Evolutionary conservation across 1,284 basidiomycete genomes (phyloP), one percentile per base, ranked within the genome.

Genomic region (Moesziomyces parantarcticus): DNA sequence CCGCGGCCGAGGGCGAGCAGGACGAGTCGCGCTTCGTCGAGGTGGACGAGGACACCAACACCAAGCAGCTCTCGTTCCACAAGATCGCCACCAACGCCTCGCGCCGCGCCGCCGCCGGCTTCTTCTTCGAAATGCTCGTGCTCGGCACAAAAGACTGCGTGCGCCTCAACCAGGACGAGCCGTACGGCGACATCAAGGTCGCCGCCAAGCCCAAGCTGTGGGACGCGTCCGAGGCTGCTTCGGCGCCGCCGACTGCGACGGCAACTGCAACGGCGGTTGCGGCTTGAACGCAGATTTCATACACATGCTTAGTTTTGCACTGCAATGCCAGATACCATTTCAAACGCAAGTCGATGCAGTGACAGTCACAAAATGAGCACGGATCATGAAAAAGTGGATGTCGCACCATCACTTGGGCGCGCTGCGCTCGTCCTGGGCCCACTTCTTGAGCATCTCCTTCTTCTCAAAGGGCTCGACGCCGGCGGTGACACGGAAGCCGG

Each of bases 41-140:
- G 14, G 4, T 63, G 22, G 58, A 57, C 42, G 57, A 50, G 1
- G 74, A 73, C 48, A 59, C 36, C 13, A 36, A 51, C 20, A 50
- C 58, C 13, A 90, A 89, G 84, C 85, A 86, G 6, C 84, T 93
- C 74, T 90, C 89, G 78, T 95, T 94, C 85, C 87, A 88, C 53
- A 86, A 88, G 77, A 88, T 92, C 85, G 88, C 91, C 2, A 86
- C 90, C 76, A 92, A 91, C 88, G 92, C 93, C 9, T 92, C 92
- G 9, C 90, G 93, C 53, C 90, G 93, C 46, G 96, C 94, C 4
- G 94, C 95, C 0, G 90, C 94, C 0, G 90, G 92, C 2, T 98
- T 99, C 88, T 99, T 99, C 88, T 99, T 98, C 81, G 96, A 99
- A 85, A 86, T 98, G 53, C 90, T 99, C 29, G 93, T 97, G 4